These are phyloP conservation scores for Atkinsonella texensis DNA, from an alignment of 2,329 filamentous ascomycete genomes.

Conservation along the genomic window DNA sequence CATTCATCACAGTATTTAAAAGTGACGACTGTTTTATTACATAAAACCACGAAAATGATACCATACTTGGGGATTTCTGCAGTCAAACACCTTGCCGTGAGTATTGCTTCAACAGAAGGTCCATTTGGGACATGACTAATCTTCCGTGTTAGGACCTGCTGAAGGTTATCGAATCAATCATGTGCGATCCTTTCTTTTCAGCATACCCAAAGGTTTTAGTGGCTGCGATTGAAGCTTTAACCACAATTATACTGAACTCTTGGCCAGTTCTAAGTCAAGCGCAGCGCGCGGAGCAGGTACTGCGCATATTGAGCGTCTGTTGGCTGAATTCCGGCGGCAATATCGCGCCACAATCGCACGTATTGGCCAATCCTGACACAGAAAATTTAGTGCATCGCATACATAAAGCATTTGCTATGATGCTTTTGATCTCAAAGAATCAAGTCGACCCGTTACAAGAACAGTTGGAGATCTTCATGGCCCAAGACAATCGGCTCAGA, in stretches of 20 bases:
- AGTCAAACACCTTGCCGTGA: slow-evolving; percentile 55
- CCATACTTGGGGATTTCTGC: slow-evolving; percentile 46
- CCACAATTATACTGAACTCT: slow-evolving; percentile 45
- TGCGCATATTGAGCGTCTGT: slow-evolving; percentile 49
- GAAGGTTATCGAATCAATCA: slow-evolving; percentile 49
- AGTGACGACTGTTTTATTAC: slow-evolving; percentile 45
- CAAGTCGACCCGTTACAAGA: background rate
- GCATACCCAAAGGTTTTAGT: slow-evolving; percentile 40
- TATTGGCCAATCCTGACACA: background rate
- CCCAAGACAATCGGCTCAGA: background rate
- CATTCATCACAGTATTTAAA: slow-evolving; percentile 46
- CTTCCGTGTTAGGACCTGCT: slow-evolving; percentile 43
- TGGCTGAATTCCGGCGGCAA: slow-evolving; percentile 46
- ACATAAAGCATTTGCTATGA: background rate
- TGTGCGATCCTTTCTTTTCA: slow-evolving; percentile 57
- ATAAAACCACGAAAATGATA: slow-evolving; percentile 36
- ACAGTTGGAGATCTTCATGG: background rate
- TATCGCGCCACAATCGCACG: background rate
- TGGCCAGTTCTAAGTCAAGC: slow-evolving; percentile 53
- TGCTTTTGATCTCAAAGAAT: background rate
- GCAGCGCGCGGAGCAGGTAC: slow-evolving; percentile 49
- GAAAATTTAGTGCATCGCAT: background rate
- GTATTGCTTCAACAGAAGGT: slow-evolving; percentile 6
- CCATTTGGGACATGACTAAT: background rate
- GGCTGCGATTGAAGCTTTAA: slow-evolving; percentile 40